Evolutionary conservation across 495 filamentous ascomycete species (phyloP).

Genomic region (Pseudotulostoma volvatum): DNA sequence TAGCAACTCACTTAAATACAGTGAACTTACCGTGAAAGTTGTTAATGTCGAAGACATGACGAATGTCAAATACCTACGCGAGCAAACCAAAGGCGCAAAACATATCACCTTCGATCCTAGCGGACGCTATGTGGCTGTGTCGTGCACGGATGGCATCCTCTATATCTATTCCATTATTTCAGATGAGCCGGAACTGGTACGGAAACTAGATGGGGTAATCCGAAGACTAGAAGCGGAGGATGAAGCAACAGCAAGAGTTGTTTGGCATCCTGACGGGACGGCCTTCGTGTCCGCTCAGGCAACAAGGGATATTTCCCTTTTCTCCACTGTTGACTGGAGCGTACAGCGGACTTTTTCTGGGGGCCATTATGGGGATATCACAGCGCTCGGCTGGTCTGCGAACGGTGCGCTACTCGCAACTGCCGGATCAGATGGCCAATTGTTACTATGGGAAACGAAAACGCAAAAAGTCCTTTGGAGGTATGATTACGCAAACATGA

Average conservation of each 20-base stretch:
- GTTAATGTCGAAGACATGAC: constrained; percentile 66
- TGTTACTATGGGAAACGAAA: constrained; percentile 79
- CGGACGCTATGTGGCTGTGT: constrained; percentile 58
- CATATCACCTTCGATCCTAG: constrained; percentile 79
- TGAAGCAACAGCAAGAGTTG: constrained; percentile 56
- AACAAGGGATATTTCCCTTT: constrained; percentile 69
- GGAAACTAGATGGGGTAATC: constrained; percentile 75
- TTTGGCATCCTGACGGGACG: constrained; percentile 90
- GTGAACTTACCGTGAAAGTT: constrained; percentile 75
- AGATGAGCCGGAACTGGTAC: constrained; percentile 64
- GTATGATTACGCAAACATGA: constrained; percentile 64
- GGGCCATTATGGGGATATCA: constrained; percentile 75
- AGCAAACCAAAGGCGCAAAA: constrained; percentile 71
- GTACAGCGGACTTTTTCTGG: constrained; percentile 59
- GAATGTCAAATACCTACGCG: constrained; percentile 55
- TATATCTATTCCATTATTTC: constrained; percentile 76
- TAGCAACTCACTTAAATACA: constrained; percentile 9
- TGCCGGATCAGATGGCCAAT: constrained; percentile 64
- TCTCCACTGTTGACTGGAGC: constrained; percentile 76
- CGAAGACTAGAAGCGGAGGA: constrained; percentile 59
- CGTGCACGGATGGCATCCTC: constrained; percentile 71
- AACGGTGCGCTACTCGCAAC: constrained; percentile 80
- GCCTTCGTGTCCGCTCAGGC: constrained; percentile 77
- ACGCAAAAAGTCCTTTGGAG: constrained; percentile 52
- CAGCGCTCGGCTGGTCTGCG: constrained; percentile 78